phyloP scores from a whole-genome alignment of 371 early-diverging fungal species.

The Mortierella sp. region DNA sequence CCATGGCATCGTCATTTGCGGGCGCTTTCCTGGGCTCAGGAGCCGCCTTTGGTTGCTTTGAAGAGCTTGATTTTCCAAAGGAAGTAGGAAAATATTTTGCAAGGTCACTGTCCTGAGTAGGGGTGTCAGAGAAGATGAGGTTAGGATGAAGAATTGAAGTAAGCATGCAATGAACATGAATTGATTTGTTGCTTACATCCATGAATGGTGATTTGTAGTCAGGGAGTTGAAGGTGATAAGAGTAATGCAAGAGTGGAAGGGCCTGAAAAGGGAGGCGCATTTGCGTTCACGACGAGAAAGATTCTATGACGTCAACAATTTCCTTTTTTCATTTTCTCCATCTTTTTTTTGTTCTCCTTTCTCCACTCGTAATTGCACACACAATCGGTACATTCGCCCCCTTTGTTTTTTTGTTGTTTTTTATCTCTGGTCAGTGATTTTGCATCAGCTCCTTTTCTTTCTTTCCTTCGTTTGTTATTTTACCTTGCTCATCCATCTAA shows the following conservation, averaged over 20 bases:
- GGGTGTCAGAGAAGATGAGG: not conserved
- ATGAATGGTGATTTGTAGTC: not conserved
- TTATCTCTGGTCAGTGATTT: not conserved
- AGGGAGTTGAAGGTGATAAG: not conserved
- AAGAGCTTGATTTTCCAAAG: slow-evolving; percentile 59
- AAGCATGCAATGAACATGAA: too few species aligned
- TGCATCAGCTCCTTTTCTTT: not conserved
- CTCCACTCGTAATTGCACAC: too few species aligned
- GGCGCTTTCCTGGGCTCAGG: slow-evolving; percentile 27
- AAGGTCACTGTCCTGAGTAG: slow-evolving; percentile 63
- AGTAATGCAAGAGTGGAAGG: not conserved
- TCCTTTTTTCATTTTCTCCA: not conserved
- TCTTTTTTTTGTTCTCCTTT: not conserved
- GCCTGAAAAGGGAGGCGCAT: not conserved
- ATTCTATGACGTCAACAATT: slow-evolving; percentile 24
- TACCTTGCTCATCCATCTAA: not conserved
- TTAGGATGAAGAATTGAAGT: not conserved
- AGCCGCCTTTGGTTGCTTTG: slow-evolving; percentile 25
- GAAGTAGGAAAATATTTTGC: slow-evolving; percentile 66
- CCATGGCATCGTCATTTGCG: slow-evolving; percentile 58
- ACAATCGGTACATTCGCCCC: not conserved
- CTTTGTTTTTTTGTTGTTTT: not conserved
- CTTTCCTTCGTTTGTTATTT: too few species aligned
- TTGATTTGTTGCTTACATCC: slow-evolving; percentile 22
- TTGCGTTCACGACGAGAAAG: too few species aligned